These are phyloP conservation scores for Cardamine occulta DNA, from an alignment of 345 rosid genomes.

Conservation along the genomic window DNA sequence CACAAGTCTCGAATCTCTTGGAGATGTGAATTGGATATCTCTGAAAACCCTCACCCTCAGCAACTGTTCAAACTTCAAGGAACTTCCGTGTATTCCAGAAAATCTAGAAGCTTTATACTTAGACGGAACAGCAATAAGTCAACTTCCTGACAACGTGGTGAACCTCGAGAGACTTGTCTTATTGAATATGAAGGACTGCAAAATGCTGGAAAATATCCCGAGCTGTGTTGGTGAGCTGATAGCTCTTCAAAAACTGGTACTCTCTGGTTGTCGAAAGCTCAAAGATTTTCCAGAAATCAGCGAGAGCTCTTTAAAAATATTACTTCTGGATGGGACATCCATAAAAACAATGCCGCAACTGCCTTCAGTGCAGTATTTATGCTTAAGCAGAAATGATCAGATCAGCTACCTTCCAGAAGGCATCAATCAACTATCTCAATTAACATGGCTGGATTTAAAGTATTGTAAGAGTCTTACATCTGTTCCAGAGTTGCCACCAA, in stretches of 20 bases:
- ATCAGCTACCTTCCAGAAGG: background rate
- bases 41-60: constrained; percentile 26
- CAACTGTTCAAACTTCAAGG: constrained; percentile 29
- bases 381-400: background rate
- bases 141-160: constrained; percentile 16
- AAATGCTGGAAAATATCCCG: constrained; percentile 1
- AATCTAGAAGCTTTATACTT: constrained; percentile 19
- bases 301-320: background rate
- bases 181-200: constrained; percentile 12
- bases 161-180: constrained; percentile 10
- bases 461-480: too few relatives aligned
- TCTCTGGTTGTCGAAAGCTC: constrained; percentile 17
- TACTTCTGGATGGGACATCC: background rate
- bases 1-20: background rate
- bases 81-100: constrained; percentile 21
- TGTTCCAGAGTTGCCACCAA: too few relatives aligned
- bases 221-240: background rate
- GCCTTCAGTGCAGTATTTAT: background rate
- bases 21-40: background rate
- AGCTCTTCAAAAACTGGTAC: constrained; percentile 1
- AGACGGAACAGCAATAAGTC: constrained; percentile 22
- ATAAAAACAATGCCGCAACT: background rate
- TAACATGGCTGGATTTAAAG: background rate
- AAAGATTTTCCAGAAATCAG: background rate
- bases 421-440: background rate